Evolutionary conservation across 1,139 yeast species (phyloP).

Genomic region (Sugiyamaella sp.): DNA sequence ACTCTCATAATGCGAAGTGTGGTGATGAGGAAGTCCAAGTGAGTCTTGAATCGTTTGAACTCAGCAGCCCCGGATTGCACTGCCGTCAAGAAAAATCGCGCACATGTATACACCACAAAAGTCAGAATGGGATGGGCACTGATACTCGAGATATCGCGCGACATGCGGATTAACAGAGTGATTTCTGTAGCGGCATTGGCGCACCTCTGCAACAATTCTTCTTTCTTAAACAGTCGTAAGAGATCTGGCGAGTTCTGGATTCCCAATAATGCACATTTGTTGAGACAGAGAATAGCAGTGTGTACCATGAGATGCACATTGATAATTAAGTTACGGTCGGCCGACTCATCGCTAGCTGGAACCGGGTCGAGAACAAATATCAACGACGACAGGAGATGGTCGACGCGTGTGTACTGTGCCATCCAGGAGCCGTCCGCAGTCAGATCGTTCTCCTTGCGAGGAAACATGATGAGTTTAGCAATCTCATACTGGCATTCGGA

Average conservation of each 20-base stretch:
- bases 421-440: constrained; percentile 31
- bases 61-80: constrained; percentile 26
- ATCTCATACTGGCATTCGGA: constrained; percentile 22
- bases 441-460: constrained; percentile 22
- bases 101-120: constrained; percentile 34
- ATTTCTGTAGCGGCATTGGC: constrained; percentile 32
- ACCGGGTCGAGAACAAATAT: constrained; percentile 24
- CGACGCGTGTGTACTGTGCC: constrained; percentile 26
- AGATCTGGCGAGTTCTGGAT: constrained; percentile 24
- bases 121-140: constrained; percentile 27
- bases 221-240: constrained; percentile 22
- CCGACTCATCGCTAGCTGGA: constrained; percentile 21
- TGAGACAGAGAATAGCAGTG: constrained; percentile 31
- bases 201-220: constrained; percentile 29
- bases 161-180: constrained; percentile 29
- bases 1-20: constrained; percentile 29
- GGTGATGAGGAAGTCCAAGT: constrained; percentile 34
- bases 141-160: constrained; percentile 27
- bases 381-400: constrained; percentile 25
- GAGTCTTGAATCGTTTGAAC: constrained; percentile 20
- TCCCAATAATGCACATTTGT: constrained; percentile 29
- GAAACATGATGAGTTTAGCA: constrained; percentile 19
- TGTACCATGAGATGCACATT: constrained; percentile 31
- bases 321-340: constrained; percentile 23
- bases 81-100: constrained; percentile 33